Conservation (phyloP, 768 basidiomycete species). For the Lepiota venenata region DNA sequence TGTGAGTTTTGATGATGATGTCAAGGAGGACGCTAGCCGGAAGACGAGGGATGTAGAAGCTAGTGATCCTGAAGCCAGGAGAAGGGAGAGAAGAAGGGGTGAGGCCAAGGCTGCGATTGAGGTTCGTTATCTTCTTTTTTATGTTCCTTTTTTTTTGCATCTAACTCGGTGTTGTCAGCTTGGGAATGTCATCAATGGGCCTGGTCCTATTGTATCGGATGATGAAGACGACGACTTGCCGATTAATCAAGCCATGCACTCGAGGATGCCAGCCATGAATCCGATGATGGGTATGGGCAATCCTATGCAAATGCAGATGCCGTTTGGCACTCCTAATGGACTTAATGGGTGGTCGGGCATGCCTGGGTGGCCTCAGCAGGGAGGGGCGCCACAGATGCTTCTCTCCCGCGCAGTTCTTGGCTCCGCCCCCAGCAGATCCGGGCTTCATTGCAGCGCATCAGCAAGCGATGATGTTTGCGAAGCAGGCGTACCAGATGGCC, state of each 20-base stretch:
- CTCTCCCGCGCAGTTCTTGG: slow-evolving; percentile 43
- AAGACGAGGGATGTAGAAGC: slow-evolving; percentile 16
- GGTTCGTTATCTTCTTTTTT: slow-evolving; percentile 44
- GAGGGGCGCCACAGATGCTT: slow-evolving; percentile 29
- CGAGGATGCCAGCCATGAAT: slow-evolving; percentile 39
- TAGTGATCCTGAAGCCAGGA: slow-evolving; percentile 47
- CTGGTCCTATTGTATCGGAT: slow-evolving; percentile 55
- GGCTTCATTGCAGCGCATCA: slow-evolving; percentile 73
- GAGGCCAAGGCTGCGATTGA: slow-evolving; percentile 89
- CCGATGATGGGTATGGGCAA: slow-evolving; percentile 41
- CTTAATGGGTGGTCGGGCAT: slow-evolving; percentile 24
- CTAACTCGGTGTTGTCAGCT: slow-evolving; percentile 44
- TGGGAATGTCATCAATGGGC: slow-evolving; percentile 85
- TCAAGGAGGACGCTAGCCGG: slow-evolving; percentile 21
- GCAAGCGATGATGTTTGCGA: slow-evolving; percentile 82
- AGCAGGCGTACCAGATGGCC: slow-evolving; percentile 88
- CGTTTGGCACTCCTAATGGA: slow-evolving; percentile 20
- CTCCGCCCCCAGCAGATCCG: slow-evolving; percentile 48
- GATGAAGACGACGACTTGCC: slow-evolving; percentile 52
- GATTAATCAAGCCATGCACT: slow-evolving; percentile 38
- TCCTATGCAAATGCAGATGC: slow-evolving; percentile 33
- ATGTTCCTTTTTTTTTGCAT: slow-evolving; percentile 4
- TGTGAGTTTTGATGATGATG: slow-evolving; percentile 66
- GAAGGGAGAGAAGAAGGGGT: slow-evolving; percentile 70
- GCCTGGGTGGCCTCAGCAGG: slow-evolving; percentile 21